Evolutionary conservation across 1,139 yeast species (phyloP), one percentile per base, ranked within the genome.

Genomic region (Magnusiomyces tetraspermus): DNA sequence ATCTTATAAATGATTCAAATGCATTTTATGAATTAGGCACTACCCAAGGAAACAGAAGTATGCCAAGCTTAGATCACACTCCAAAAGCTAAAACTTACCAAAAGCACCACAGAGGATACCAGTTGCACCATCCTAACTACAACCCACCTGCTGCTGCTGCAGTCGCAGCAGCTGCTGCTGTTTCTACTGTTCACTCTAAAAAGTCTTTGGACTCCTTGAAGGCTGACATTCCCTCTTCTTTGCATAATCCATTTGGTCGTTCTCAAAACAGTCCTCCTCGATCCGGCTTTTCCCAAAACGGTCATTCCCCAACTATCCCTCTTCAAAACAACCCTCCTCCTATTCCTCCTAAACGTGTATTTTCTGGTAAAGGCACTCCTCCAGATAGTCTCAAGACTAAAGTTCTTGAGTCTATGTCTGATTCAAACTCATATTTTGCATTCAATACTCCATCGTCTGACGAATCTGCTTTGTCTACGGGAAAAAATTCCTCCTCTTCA

Each of bases 341-440:
- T 6, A 42, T 42, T 42, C 45, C 45, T 42, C 45, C 45, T 3
- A 42, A 42, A 23, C 45, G 45, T 42, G 19, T 42, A 13, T 24
- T 24, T 17, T 42, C 45, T 11, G 33, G 33, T 11, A 28, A 28
- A 11, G 11, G 33, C 11, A 28, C 33, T 8, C 33, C 33, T 8
- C 33, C 33, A 6, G 33, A 28, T 11, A 28, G 11, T 11, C 6
- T 28, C 11, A 28, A 28, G 11, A 6, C 33, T 28, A 28, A 28
- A 28, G 11, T 11, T 8, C 33, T 8, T 28, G 33, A 28, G 11
- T 28, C 33, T 11, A 8, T 28, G 11, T 28, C 33, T 28, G 33
- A 28, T 8, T 28, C 33, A 8, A 6, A 28, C 11, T 11, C 33
- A 11, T 11, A 6, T 28, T 28, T 28, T 11, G 11, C 33, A 28